Base-by-base conservation (phyloP, 306 rosid species). In the Gastrolobium bilobum region DNA sequence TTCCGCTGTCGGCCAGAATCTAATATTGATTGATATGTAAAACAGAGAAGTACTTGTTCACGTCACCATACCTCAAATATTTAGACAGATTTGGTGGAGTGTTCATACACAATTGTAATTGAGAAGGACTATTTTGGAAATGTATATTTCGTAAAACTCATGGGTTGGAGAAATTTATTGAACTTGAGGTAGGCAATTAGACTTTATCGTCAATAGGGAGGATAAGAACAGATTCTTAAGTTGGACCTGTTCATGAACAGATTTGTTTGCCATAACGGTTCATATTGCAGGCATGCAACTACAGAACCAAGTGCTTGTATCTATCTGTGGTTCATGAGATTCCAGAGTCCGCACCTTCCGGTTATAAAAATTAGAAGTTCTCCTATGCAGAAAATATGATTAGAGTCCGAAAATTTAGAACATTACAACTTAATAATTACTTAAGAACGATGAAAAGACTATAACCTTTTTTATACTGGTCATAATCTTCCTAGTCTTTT, bases 181-280 rank as follows among this genome's bases (percentile, higher is more conserved):
- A 35, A 38, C 47, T 9, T 37, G 63, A 73, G 56, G 43, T 29
- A 42, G 68, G 78, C 42, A 57, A 8, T 9, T 40, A 29, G 40
- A 56, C 40, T 29, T 11, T 57, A 53, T 40, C 5, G 42, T 57
- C 70, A 14, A 59, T 34, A n/a, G 34, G 48, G 60, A 60, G 4
- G 59, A 29, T 14, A 39, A 10, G 34, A 60, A 63, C 31, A 75
- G 2, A 15, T 9, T 44, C 42, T 10, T 75, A 29, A 29, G 58
- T 57, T 47, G 71, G 79, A 60, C 60, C 79, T 46, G 4, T 60
- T 31, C 14, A 35, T 51, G 62, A 70, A 51, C 13, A 4, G 20
- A 51, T 51, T 9, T 70, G 48, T 52, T 58, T 73, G 57, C 58
- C 31, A 30, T 44, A 51, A 58, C 31, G 61, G 66, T 60, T 10